Evolutionary conservation across 768 basidiomycete species (phyloP).

Genomic region (Trametes cingulata): DNA sequence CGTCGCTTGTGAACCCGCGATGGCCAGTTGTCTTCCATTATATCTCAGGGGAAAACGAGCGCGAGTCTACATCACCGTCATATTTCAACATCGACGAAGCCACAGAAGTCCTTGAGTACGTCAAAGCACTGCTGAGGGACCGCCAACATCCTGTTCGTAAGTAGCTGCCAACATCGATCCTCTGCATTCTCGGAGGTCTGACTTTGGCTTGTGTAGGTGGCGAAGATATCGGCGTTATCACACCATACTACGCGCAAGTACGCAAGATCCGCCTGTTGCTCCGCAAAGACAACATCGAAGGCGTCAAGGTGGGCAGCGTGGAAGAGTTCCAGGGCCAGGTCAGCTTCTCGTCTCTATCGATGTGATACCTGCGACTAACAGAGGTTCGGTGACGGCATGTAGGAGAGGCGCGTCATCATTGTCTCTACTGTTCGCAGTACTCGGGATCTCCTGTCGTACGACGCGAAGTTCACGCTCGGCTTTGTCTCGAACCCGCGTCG

Average conservation of each 20-base stretch:
- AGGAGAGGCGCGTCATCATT: slow-evolving; percentile 42
- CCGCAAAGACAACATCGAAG: slow-evolving; percentile 15
- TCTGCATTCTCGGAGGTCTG: neutral
- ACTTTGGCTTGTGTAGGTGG: slow-evolving; percentile 17
- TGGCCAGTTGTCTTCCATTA: slow-evolving; percentile 40
- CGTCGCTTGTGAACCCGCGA: slow-evolving; percentile 28
- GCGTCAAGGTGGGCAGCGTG: slow-evolving; percentile 38
- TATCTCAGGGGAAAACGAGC: slow-evolving; percentile 36
- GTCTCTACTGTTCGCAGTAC: slow-evolving; percentile 41
- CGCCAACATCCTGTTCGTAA: slow-evolving; percentile 30
- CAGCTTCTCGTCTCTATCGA: neutral
- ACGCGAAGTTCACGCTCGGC: slow-evolving; percentile 33
- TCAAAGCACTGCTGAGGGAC: slow-evolving; percentile 30
- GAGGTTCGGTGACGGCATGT: too few species aligned
- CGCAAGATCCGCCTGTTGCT: slow-evolving; percentile 34
- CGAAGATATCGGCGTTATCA: slow-evolving; percentile 40
- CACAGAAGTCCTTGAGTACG: slow-evolving; percentile 36
- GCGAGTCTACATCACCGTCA: slow-evolving; percentile 38
- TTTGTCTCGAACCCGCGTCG: slow-evolving; percentile 37
- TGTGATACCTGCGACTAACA: too few species aligned
- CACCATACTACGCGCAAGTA: slow-evolving; percentile 42
- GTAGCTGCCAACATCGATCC: neutral
- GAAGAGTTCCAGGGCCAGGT: slow-evolving; percentile 47
- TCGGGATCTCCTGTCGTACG: slow-evolving; percentile 28
- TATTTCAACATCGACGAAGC: slow-evolving; percentile 44